Evolutionary conservation across 176 grass and related monocot species (phyloP), one percentile per base, ranked within the genome.

Genomic region (Saccharum officinarum): DNA sequence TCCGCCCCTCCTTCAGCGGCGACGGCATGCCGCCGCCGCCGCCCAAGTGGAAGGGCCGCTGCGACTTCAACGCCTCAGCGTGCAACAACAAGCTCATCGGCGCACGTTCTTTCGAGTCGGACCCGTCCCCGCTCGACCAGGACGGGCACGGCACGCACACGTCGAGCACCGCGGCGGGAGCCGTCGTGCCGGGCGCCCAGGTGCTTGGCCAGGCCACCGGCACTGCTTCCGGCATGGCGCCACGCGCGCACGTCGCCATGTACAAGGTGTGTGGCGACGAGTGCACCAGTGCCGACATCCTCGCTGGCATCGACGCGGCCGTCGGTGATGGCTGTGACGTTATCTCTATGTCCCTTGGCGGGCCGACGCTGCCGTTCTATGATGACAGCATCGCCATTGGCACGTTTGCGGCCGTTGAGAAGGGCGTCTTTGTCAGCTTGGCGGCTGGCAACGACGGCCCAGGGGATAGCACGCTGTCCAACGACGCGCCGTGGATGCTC

Each of bases 11-110:
- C 46, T 96, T 96, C 85, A 78, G 49, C 59, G 92, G 49, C 77
- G 45, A 15, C 31, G 80, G 61, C 25, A 94, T 92, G 92, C 84
- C 80, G 36, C 84, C 84, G 12, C 90, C 87, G 33, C 90, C 87
- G 0, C 55, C 82, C 40, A 93, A 88, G 87, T 97, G 94, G 94
- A 93, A 83, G 33, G 94, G 91, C 42, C 82, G 92, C 25, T 93
- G 91, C 73, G 94, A 97, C 84, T 97, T 93, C 81, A 93, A 91
- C 80, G 66, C 22, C 47, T 44, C 79, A 8, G 65, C n/a, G 11
- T 94, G 89, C 77, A 94, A 94, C 87, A 94, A 90, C 69, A 94
- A 94, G 86, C 86, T 94, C 52, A 92, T 94, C 77, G 92, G 89
- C 26, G 87, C 86, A 5, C 81, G 89, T 0, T 49, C 2, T 15